Base-by-base conservation (phyloP, 495 filamentous ascomycete genomes). In the Lasiosphaeris hirsuta region DNA sequence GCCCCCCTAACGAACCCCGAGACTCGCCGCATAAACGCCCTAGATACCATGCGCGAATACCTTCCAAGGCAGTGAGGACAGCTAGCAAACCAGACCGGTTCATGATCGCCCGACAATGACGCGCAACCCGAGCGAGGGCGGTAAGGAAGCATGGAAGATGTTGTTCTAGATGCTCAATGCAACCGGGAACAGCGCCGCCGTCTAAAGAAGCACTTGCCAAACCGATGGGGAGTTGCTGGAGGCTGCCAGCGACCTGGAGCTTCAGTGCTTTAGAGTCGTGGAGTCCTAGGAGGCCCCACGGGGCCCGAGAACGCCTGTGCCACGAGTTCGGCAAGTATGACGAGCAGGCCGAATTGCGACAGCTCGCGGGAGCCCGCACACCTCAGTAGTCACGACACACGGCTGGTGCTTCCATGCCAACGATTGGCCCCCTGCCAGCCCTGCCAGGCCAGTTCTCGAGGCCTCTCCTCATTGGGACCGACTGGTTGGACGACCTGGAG, bases 261-360 rank as follows among this genome's bases (percentile, higher is more conserved):
- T 30, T 5, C 23, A 30, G 23, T 6, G 43, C 15, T 10, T 23
- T 13, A 15, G 30, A 55, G 49, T 51, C 49, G 41, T 23, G 43
- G 30, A 55, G 49, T 51, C 49, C 53, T 23, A 47, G 41, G 42
- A 30, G 34, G 53, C 52, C 30, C 36, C 30, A 46, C 40, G 41
- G 38, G 34, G 19, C 30, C 43, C 17, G 43, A 23, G 35, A 18
- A 36, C 30, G 41, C 53, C 14, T 19, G 34, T 40, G 41, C 52
- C 53, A 55, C 53, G 42, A 45, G 53, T 55, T 55, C 41, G 53
- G 23, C 23, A 30, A 30, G 53, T 55, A 55, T 55, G 60, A 58
- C 56, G 55, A 44, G 23, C 49, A 58, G 51, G 54, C n/a, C 59
- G 48, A 40, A 38, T 4, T 46, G 18, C 9, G 35, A 30, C 23